Percentiles rank a stretch among this genome's conserved stretches.
phyloP scores from a whole-genome alignment of 495 filamentous ascomycete species.

The Parachaetomium inaequale region DNA sequence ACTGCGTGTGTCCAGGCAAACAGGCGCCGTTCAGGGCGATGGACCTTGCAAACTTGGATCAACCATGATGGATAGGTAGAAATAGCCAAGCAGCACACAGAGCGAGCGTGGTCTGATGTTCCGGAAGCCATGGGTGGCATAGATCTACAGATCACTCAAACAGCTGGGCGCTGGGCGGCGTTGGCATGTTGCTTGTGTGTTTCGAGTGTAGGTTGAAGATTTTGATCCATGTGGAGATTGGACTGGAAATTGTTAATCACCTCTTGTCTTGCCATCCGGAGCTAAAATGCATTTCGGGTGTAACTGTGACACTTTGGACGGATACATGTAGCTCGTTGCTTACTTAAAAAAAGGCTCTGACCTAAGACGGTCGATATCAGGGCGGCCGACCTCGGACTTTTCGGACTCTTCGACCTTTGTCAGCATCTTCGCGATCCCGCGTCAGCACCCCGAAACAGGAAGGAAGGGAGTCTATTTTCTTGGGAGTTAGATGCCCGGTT shows the following conservation, averaged over 20 bases:
- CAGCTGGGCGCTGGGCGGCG: background rate
- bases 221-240: background rate
- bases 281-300: background rate
- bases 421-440: too few species aligned
- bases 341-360: too few species aligned
- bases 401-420: too few species aligned
- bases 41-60: background rate
- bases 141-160: background rate
- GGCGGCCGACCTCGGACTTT: too few species aligned
- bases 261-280: too few species aligned
- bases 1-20: too few species aligned
- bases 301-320: background rate
- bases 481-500: too few species aligned
- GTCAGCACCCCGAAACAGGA: too few species aligned
- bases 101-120: background rate
- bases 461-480: too few species aligned
- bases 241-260: too few species aligned
- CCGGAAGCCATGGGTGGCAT: background rate
- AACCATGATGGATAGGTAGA: background rate
- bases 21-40: background rate
- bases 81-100: background rate
- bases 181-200: background rate
- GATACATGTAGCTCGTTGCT: too few species aligned
- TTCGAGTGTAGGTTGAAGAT: background rate
- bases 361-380: too few species aligned